Evolutionary conservation across 2,329 filamentous ascomycete species (phyloP), one percentile per base, ranked within the genome.

Genomic region (Pseudogymnoascus sp.): DNA sequence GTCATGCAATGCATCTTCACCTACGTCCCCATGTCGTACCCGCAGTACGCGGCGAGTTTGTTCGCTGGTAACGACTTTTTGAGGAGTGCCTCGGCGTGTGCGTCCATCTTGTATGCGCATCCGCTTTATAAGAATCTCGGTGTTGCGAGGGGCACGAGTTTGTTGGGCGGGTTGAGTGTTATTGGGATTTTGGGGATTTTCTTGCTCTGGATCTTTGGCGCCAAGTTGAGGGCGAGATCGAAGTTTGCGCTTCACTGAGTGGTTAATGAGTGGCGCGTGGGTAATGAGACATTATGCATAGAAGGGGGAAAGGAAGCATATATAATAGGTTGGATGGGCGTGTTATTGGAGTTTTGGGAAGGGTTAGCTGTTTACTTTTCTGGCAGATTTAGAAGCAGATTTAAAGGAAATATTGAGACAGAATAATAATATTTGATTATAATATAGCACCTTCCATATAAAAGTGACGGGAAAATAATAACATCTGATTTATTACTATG

Each of bases 11-110:
- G 79, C 71, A 79, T 85, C 70, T 85, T 85, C 68, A 75, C 84
- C 65, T 85, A 85, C 71, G 77, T 85, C 14, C 80, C 81, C 0
- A 73, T 84, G 18, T 77, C 74, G 59, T 84, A 84, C 66, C 81
- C 81, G 4, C 73, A 76, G 65, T 84, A 84, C 67, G 81, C 82
- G 0, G 82, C 84, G 37, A 80, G 77, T 57, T 72, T 86, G 20
- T 85, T 86, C 67, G 83, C 83, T 0, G 82, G 77, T 5, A 86
- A 85, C 67, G 83, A 85, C 73, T 81, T 85, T 69, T 79, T 81
- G 71, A 77, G 82, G 39, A 79, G 77, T 30, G 79, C 82, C 2
- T 72, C 88, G 2, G 86, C 85, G 6, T 83, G 81, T 59, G 84
- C 79, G 0, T 81, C 80, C 25, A 78, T 88, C 50, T 72, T 87